phyloP scores from a whole-genome alignment of 2,329 filamentous ascomycete genomes.

The Fusarium caatingaense region DNA sequence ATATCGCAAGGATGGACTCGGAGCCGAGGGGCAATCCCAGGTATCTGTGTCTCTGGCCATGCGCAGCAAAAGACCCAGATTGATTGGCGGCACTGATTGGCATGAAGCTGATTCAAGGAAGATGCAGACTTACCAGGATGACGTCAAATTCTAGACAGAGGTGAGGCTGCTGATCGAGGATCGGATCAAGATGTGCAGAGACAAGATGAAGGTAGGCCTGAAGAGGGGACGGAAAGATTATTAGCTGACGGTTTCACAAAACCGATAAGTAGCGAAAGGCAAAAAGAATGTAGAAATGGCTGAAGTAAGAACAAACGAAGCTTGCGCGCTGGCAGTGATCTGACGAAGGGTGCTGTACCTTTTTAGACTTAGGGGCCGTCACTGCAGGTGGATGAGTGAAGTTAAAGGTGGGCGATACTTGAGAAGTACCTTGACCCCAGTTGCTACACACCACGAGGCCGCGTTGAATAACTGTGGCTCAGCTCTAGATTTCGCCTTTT shows the following conservation, averaged over 20 bases:
- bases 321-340: constrained; percentile 11
- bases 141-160: constrained; percentile 37
- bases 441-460: constrained; percentile 28
- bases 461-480: constrained; percentile 45
- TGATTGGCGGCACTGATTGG: constrained; percentile 28
- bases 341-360: constrained; percentile 18
- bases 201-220: constrained; percentile 14
- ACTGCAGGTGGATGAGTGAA: constrained; percentile 25
- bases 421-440: constrained; percentile 26
- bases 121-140: constrained; percentile 42
- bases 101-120: constrained; percentile 30
- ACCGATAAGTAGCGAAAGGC: constrained; percentile 7
- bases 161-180: constrained; percentile 15
- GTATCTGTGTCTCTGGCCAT: constrained; percentile 13
- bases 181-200: constrained; percentile 9
- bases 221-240: constrained; percentile 3
- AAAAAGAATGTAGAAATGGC: background rate
- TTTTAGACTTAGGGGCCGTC: constrained; percentile 14
- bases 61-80: constrained; percentile 20
- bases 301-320: background rate
- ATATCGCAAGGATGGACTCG: constrained; percentile 4
- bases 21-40: constrained; percentile 7
- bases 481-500: constrained; percentile 30
- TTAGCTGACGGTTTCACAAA: background rate
- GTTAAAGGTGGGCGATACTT: constrained; percentile 24